Evolutionary conservation across 1,284 basidiomycete genomes (phyloP), one percentile per base, ranked within the genome.

Genomic region (Microbotryum intermedium): DNA sequence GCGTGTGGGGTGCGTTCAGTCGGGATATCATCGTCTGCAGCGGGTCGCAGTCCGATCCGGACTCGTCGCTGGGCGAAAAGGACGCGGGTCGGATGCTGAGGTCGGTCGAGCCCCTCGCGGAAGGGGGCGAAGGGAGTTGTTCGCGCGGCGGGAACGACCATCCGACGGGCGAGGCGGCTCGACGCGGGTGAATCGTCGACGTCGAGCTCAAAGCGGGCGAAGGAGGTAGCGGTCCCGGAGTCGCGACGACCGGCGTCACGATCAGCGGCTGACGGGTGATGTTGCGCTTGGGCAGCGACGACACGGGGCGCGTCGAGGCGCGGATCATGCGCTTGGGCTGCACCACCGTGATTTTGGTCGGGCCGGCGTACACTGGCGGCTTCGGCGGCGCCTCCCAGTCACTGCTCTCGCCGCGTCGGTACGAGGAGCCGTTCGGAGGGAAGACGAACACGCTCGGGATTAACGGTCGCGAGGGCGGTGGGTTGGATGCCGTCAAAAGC

Each of bases 1-100:
- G 65, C 6, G 65, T 67, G 29, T 62, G 65, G 29, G 65, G 65
- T 10, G 57, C 58, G 34, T 61, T 59, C 18, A 67, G 60, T 20
- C 58, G 52, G 47, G 60, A 47, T 25, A 67, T 45, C 60, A 67
- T 58, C 25, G 53, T 55, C 48, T 64, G 55, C 23, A 67, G 56
- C 25, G 57, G 28, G 49, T 67, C 65, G 20, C 64, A 62, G 58
- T 55, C 61, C 26, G 64, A 62, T 23, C 58, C 55, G n/a, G 56
- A 62, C 25, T 26, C 16, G 26, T 21, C n/a, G n/a, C 50, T 21
- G n/a, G 28, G 28, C 50, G 50, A n/a, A 21, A 30, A 21, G 21
- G 50, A 11, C 3, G 28, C 11, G 30, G 34, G 20, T 34, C 51
- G 52, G 48, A 57, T 16, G 42, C n/a, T 2, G 26, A 23, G 28